Conservation (phyloP, 2,329 filamentous ascomycete genomes). For the Phyllosticta paracitricarpa region DNA sequence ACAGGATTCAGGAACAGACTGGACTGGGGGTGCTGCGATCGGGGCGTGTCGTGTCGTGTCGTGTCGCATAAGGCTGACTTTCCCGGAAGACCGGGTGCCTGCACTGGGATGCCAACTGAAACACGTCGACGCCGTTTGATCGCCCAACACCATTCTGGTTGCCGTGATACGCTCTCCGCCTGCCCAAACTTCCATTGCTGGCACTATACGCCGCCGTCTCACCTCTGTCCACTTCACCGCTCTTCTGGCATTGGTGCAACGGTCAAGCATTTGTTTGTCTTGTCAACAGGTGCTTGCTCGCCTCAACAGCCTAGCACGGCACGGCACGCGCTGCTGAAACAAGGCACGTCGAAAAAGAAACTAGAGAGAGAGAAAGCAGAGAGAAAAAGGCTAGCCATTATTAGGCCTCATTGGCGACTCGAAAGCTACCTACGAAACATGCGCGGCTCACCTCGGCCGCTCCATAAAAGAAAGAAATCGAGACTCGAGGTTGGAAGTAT, state of each 20-base stretch:
- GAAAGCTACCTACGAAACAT: not conserved
- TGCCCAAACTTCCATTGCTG: not conserved
- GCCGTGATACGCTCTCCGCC: not conserved
- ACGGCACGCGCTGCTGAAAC: not conserved
- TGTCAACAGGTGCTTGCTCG: not conserved
- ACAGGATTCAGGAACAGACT: not conserved
- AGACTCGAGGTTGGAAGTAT: not conserved
- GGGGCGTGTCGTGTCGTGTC: not conserved
- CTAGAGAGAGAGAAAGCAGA: not conserved
- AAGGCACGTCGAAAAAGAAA: not conserved
- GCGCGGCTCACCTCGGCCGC: not conserved
- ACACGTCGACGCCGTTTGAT: not conserved
- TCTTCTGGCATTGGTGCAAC: not conserved
- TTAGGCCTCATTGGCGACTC: not conserved
- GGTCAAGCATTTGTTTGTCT: not conserved
- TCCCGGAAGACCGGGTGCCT: not conserved
- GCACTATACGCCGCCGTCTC: not conserved
- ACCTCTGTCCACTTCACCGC: not conserved
- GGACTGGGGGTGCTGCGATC: not conserved
- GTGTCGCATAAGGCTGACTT: not conserved
- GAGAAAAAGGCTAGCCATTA: not conserved
- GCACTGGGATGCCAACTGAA: not conserved
- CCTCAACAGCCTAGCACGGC: too few relatives aligned
- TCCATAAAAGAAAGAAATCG: not conserved
- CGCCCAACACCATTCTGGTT: not conserved